These are phyloP conservation scores for Ceratocystis papillata DNA, from an alignment of 2,329 filamentous ascomycete species.

Conservation along the genomic window DNA sequence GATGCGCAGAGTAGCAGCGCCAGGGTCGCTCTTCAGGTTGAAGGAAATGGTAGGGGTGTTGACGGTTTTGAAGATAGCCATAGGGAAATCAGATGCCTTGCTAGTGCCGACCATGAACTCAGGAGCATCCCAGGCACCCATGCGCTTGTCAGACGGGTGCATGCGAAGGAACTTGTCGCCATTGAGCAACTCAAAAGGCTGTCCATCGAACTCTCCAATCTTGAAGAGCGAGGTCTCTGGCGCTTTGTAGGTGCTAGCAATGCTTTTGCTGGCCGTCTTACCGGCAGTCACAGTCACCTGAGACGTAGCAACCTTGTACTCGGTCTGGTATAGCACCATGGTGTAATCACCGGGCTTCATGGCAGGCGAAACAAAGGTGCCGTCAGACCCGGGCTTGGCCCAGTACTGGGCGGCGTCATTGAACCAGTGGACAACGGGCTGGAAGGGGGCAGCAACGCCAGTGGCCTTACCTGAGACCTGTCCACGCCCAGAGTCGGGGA, in stretches of 20 bases:
- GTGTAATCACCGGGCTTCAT: conserved; percentile 61
- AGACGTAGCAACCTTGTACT: conserved; percentile 43
- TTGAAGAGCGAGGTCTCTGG: conserved; percentile 48
- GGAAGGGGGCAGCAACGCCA: conserved; percentile 43
- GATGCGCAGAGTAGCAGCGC: conserved; percentile 49
- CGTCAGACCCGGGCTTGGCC: conserved; percentile 44
- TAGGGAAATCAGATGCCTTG: conserved; percentile 45
- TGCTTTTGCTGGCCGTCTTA: conserved; percentile 39
- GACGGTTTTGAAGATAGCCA: conserved; percentile 53
- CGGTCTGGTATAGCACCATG: conserved; percentile 54
- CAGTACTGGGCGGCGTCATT: conserved; percentile 55
- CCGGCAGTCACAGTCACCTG: conserved; percentile 43
- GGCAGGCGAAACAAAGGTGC: conserved; percentile 50
- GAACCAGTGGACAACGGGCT: conserved; percentile 55
- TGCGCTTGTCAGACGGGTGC: conserved; percentile 56
- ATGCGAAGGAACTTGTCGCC: conserved; percentile 56
- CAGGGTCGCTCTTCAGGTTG: conserved; percentile 41
- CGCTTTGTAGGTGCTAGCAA: conserved; percentile 38
- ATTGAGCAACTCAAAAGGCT: conserved; percentile 54
- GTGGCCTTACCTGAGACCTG: conserved; percentile 50
- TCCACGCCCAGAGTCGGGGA: conserved; percentile 45
- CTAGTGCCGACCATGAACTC: conserved; percentile 53
- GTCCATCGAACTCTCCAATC: conserved; percentile 56
- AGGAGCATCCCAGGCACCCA: conserved; percentile 48
- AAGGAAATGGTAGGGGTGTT: conserved; percentile 53